Evolutionary conservation across 495 filamentous ascomycete genomes (phyloP), one percentile per base, ranked within the genome.

Genomic region (Aspergillus biplanus): DNA sequence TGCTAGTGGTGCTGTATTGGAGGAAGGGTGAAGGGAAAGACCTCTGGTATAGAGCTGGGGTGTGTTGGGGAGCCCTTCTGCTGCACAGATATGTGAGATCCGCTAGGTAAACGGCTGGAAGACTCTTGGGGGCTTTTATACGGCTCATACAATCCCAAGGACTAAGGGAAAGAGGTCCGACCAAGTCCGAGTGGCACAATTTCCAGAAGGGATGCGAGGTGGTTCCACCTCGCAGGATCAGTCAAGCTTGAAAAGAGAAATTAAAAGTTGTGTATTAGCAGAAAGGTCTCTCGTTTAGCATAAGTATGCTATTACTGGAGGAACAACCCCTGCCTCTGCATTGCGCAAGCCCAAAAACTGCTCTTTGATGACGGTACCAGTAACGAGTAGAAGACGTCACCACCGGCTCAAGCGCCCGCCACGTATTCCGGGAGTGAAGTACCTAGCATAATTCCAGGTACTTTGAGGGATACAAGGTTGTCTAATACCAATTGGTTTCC

Each of bases 51-150:
- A 12, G 21, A 31, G 47, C 5, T 50, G 47, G 7, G 6, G 47
- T 50, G 47, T 27, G 47, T n/a, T 37, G 33, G 21, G 55, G 39
- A 39, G 15, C 4, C 55, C 15, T 7, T 8, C 39, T 37, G 34
- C 42, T 32, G 34, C 37, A 57, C 13, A 57, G 54, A 18, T 39
- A 57, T 13, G 54, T 57, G 7, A 57, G 0, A 21, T 57, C 13
- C 3, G 54, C 32, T 6, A 57, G 55, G 31, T 57, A 57, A n/a
- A 16, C 32, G 5, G 52, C 52, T 15, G 52, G 52, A 16, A 56
- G 52, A 34, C 34, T 57, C 1, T n/a, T 57, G 55, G 55, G 44
- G 42, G 57, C 9, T 50, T 50, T 59, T 59, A 59, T 59, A 59
- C 49, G 44, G n/a, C n/a, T 34, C 42, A 33, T 49, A 12, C 13